These are phyloP conservation scores for Xylaria nigripes DNA, from an alignment of 495 filamentous ascomycete species.

Conservation along the genomic window DNA sequence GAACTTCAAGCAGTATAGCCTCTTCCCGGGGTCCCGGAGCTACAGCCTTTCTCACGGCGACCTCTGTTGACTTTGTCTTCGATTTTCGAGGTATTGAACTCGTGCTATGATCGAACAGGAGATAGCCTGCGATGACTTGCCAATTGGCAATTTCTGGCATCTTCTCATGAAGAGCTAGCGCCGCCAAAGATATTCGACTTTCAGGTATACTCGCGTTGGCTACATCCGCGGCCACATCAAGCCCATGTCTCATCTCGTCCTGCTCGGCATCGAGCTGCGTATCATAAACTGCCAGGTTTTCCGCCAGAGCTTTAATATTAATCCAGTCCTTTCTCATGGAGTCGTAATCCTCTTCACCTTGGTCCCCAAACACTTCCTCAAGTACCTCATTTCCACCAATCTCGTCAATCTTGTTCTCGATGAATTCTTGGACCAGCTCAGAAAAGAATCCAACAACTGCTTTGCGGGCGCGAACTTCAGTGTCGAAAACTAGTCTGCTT, in stretches of 20 bases:
- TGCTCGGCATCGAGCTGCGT: conserved; percentile 39
- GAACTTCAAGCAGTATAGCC: conserved; percentile 73
- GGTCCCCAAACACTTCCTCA: conserved; percentile 63
- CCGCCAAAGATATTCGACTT: conserved; percentile 76
- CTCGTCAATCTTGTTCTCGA: conserved; percentile 72
- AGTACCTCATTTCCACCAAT: conserved; percentile 53
- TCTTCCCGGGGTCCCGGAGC: conserved; percentile 73
- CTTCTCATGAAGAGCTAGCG: conserved; percentile 73
- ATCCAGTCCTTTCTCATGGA: conserved; percentile 76
- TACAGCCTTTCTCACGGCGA: conserved; percentile 54
- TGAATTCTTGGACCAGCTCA: conserved; percentile 72
- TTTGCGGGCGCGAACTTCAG: conserved; percentile 72
- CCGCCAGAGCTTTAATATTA: conserved; percentile 79
- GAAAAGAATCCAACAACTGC: conserved; percentile 85
- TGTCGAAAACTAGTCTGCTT: conserved; percentile 78
- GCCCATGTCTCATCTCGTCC: conserved; percentile 31
- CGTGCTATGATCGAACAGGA: conserved; percentile 81
- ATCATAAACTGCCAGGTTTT: conserved; percentile 75
- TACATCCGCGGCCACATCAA: conserved; percentile 39
- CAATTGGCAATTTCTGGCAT: conserved; percentile 73
- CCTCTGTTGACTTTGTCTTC: conserved; percentile 39
- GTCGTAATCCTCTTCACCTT: conserved; percentile 67
- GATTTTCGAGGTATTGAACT: conserved; percentile 37
- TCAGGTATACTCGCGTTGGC: conserved; percentile 54
- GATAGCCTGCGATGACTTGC: conserved; percentile 81